Base-by-base conservation (phyloP, 345 rosid species). In the Camelina sativa region DNA sequence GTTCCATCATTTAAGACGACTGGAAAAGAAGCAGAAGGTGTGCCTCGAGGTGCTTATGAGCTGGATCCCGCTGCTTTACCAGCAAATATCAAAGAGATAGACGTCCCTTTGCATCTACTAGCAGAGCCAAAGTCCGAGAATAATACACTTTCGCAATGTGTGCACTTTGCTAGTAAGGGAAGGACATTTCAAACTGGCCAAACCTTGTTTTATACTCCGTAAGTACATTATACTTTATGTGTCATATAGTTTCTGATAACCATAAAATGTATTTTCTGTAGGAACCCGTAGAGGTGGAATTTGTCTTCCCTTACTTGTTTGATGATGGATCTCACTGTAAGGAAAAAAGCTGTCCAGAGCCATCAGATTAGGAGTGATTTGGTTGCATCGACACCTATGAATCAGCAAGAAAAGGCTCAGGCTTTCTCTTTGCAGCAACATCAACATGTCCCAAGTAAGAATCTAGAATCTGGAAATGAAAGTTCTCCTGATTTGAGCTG, bases 51-150 rank as follows among this genome's bases (percentile, higher is more conserved):
- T 53, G 85, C 86, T 54, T 87, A 82, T 72, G 93, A 90, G 75
- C 89, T 92, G 3, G 97, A 92, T 80, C 88, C 88, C 30, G 84
- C 84, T 71, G 79, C 87, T 34, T 47, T 92, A 62, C 88, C 93
- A 22, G 10, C 8, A 47, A 80, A 70, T 25, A 67, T 84, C 62
- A 86, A 82, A 71, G 92, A 85, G 57, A 32, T 65, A 2, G 44
- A 65, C 0, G 58, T 65, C 43, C 68, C 68, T 64, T 25, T 65
- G 12, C 56, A 65, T 32, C 56, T 65, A 30, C 56, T 65, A 10
- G 11, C 25, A 65, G 69, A 65, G 57, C 69, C 56, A 16, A 47
- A 47, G 3, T 47, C 56, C 13, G 43, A 47, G 44, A 4, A 8
- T 15, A 28, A 25, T 7, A 52, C 32, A 23, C 15, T 11, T 52